These are phyloP conservation scores for Aspergillus ruber DNA, from an alignment of 2,329 filamentous ascomycete genomes.

Conservation along the genomic window DNA sequence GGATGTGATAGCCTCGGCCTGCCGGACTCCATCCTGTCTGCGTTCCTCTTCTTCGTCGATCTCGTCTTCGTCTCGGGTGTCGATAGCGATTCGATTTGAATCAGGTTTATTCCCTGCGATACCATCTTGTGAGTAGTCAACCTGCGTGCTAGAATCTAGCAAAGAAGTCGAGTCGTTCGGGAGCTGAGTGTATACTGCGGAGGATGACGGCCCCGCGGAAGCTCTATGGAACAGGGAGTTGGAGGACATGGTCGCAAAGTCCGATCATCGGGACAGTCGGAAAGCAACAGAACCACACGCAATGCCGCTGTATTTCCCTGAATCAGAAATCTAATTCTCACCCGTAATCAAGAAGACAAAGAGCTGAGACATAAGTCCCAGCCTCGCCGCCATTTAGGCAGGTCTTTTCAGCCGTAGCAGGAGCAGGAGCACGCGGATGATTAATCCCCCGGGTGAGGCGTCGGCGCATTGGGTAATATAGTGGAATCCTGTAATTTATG, in stretches of 20 bases:
- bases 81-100: not conserved
- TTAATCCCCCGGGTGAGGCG: no score
- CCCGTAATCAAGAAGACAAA: no score
- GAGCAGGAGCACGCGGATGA: no score
- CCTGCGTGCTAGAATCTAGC: not conserved
- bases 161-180: not conserved
- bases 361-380: no score
- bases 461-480: no score
- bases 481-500: no score
- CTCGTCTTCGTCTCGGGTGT: not conserved
- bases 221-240: not conserved
- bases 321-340: no score
- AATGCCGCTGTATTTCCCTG: no score
- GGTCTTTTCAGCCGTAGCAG: no score
- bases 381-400: no score
- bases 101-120: not conserved
- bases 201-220: not conserved
- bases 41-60: not conserved
- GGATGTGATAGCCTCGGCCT: conserved; percentile 1
- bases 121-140: not conserved
- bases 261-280: not conserved
- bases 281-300: no score
- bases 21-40: conserved; percentile 1
- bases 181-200: not conserved
- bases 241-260: not conserved